Conservation (phyloP, 352 stramenopile species). For the Globisporangium uncinulatum region DNA sequence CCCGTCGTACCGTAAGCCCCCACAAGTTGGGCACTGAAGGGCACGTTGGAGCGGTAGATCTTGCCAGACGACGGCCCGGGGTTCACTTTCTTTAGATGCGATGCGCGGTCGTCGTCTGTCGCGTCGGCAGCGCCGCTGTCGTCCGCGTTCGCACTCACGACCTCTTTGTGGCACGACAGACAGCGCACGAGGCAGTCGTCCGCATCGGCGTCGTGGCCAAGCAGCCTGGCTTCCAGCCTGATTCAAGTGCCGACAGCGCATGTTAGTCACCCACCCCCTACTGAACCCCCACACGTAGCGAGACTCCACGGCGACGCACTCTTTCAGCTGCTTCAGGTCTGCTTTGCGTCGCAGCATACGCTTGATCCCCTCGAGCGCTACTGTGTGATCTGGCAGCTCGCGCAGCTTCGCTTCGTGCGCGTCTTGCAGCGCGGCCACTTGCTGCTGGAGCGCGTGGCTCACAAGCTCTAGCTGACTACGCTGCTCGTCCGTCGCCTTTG, state of each 20-base stretch:
- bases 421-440: constrained; percentile 21
- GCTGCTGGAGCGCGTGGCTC: constrained; percentile 17
- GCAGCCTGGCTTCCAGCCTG: constrained; percentile 47
- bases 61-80: constrained; percentile 36
- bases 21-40: constrained; percentile 41
- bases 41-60: constrained; percentile 59
- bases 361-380: constrained; percentile 37
- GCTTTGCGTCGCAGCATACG: constrained; percentile 45
- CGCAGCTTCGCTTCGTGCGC: constrained; percentile 41
- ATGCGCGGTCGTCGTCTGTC: constrained; percentile 10
- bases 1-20: constrained; percentile 7
- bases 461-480: constrained; percentile 24
- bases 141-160: constrained; percentile 22
- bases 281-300: background rate
- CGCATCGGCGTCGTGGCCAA: constrained; percentile 37
- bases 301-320: constrained; percentile 23
- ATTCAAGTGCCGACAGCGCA: background rate
- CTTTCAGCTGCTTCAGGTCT: constrained; percentile 55
- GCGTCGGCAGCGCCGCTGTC: constrained; percentile 15
- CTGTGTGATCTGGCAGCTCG: constrained; percentile 33
- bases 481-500: constrained; percentile 25
- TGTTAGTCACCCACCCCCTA: background rate
- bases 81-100: constrained; percentile 40
- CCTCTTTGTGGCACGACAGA: constrained; percentile 67
- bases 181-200: constrained; percentile 69